These are phyloP conservation scores for Auxenochlorella protothecoides DNA, from an alignment of 139 green algal genomes.

Conservation along the genomic window DNA sequence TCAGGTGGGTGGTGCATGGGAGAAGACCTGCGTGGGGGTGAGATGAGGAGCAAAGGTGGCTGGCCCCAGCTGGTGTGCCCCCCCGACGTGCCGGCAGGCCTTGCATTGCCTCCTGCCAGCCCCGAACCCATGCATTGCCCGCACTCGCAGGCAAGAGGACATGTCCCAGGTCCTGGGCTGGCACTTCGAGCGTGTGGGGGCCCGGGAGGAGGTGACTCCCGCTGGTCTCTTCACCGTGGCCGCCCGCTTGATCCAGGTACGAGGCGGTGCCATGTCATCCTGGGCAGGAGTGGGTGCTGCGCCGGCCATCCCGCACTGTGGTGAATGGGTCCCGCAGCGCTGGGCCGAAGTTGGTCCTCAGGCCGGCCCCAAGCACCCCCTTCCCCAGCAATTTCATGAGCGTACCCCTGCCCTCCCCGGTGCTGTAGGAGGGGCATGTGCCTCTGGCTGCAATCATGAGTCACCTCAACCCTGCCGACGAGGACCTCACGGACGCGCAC, in stretches of 20 bases:
- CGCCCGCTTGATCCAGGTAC: conserved; percentile 8
- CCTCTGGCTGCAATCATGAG: conserved; percentile 44
- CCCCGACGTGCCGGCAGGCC: no score
- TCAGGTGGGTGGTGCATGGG: conserved; percentile 3
- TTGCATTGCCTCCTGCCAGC: no score
- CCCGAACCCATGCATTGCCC: no score
- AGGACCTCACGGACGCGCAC: conserved; percentile 20
- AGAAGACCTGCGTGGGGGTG: no score
- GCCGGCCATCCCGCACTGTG: no score
- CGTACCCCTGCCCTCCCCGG: conserved; percentile 15
- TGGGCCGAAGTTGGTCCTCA: no score
- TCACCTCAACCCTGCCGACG: conserved; percentile 50
- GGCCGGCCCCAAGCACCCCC: no score
- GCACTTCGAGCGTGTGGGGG: conserved; percentile 10
- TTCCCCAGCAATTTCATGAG: no score
- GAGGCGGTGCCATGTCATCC: neutral
- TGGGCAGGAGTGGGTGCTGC: no score
- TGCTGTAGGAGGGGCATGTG: conserved; percentile 32
- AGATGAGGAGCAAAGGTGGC: no score
- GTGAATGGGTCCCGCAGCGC: no score
- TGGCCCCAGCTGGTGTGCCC: no score
- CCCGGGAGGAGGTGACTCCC: neutral
- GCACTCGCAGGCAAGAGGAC: neutral
- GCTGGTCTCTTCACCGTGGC: neutral
- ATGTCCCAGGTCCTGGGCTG: conserved; percentile 31